These are phyloP conservation scores for Cucurbita ficifolia DNA, from an alignment of 306 rosid genomes.

Conservation along the genomic window DNA sequence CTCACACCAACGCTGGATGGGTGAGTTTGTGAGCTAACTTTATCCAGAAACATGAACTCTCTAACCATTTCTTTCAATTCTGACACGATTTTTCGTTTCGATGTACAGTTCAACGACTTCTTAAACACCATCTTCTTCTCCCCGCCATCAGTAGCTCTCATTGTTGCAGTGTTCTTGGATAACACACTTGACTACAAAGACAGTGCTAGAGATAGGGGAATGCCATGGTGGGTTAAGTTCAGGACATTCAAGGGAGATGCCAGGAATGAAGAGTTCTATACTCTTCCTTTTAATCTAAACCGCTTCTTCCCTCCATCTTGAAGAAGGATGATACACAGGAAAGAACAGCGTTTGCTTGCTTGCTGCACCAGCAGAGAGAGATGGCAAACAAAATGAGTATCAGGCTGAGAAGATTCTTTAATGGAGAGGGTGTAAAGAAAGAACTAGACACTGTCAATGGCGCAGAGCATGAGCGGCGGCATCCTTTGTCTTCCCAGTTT, in stretches of 20 bases:
- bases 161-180: constrained; percentile 81
- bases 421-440: constrained; percentile 5
- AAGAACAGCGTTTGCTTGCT: not conserved
- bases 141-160: constrained; percentile 65
- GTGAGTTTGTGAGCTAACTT: constrained; percentile 32
- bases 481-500: constrained; percentile 8
- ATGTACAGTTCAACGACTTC: constrained; percentile 85
- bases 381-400: constrained; percentile 36
- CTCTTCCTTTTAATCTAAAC: constrained; percentile 95
- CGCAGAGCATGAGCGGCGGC: not conserved
- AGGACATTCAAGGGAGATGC: constrained; percentile 75
- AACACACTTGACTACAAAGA: constrained; percentile 86
- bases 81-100: not conserved
- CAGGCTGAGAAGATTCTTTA: constrained; percentile 14
- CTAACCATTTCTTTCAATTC: not conserved
- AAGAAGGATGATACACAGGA: not conserved
- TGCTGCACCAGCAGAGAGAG: constrained; percentile 1
- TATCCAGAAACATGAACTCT: not conserved
- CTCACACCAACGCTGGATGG: constrained; percentile 92
- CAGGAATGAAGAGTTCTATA: constrained; percentile 90
- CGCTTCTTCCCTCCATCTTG: constrained; percentile 89
- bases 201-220: constrained; percentile 83
- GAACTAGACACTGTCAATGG: not conserved
- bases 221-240: constrained; percentile 99
- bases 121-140: constrained; percentile 89